Base-by-base conservation (phyloP, 441 rosid genomes). In the Lepidium campestre region DNA sequence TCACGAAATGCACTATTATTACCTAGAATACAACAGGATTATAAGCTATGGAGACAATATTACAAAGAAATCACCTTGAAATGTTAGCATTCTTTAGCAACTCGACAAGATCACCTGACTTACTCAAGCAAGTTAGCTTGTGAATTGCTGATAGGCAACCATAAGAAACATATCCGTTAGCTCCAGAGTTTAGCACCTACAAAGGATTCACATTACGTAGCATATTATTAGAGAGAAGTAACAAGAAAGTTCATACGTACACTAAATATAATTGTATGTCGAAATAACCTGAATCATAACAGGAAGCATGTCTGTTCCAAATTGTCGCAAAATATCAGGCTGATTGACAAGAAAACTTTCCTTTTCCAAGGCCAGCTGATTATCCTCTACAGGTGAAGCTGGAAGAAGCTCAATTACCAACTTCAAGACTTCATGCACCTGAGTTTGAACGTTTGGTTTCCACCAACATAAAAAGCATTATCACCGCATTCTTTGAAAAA, bases 151-250 rank as follows among this genome's bases (percentile, higher is more conserved):
- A 82, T 49, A 95, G 79, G 78, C 97, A 91, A 63, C 99, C 91
- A 74, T 81, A 88, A 77, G 93, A 86, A 65, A 91, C 83, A 63
- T 77, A 81, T 53, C 81, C 42, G 50, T 85, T 94, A 56, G 97
- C 91, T 62, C 98, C 98, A 77, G 98, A 89, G 62, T 88, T 83
- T 70, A 95, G 91, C 69, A 89, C 90, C 99, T 94, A 84, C 32
- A 59, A 31, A 72, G 34, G 36, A 58, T 40, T 29, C 27, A 67
- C 63, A 41, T 54, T 19, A 55, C 37, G 73, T 63, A 44, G 65
- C 14, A 71, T 52, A 65, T n/a, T 61, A 22, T 53, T 14, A 10
- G 61, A 37, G 29, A 62, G 60, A 73, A 66, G 20, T 57, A 27
- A 57, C 48, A 52, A 22, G 22, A 47, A 35, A 47, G 23, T 6